Base-by-base conservation (phyloP, 495 filamentous ascomycete genomes). In the Penicillium alfredii region DNA sequence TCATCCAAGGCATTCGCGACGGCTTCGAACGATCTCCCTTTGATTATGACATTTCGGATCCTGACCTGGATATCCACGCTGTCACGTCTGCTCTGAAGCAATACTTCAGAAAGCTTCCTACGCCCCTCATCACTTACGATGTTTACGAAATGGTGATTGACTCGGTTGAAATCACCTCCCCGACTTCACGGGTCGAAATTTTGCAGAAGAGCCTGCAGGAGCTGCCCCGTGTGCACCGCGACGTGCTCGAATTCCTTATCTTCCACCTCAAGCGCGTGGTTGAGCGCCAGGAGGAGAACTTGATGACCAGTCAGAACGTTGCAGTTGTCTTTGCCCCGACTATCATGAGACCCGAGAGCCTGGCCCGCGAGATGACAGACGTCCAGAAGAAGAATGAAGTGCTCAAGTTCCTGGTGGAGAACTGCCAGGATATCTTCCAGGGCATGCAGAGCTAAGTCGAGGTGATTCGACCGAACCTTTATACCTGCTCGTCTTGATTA, bases 281-380 rank as follows among this genome's bases (percentile, higher is more conserved):
- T 19, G 72, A 77, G 30, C 77, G 84, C 40, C 82, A 90, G 53
- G 68, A 73, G 10, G 83, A 92, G 51, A 99, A 99, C 53, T 60
- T 77, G 60, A 99, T 99, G 93, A 92, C 85, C 12, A 84, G 90
- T 22, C 80, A 85, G 55, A 99, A 99, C 49, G 68, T 97, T 23
- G 87, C 93, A 4, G 93, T 99, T 38, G 93, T 99, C 17, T 99
- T 99, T 51, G 93, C 93, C 16, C 93, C 93, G 15, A 99, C 93
- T 6, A 88, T 99, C 42, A 92, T 99, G 83, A 73, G 92, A 33
- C 87, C 94, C 15, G 69, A 79, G 54, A 87, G 79, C 44, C 67
- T 96, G 45, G 85, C 94, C 45, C 80, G 87, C 38, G 93, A 99
- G 58, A 93, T 97, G 84, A 86, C 81, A 8, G 93, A 99, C 48